These are phyloP conservation scores for Aaosphaeria arxii DNA, from an alignment of 2,329 filamentous ascomycete genomes.

Conservation along the genomic window DNA sequence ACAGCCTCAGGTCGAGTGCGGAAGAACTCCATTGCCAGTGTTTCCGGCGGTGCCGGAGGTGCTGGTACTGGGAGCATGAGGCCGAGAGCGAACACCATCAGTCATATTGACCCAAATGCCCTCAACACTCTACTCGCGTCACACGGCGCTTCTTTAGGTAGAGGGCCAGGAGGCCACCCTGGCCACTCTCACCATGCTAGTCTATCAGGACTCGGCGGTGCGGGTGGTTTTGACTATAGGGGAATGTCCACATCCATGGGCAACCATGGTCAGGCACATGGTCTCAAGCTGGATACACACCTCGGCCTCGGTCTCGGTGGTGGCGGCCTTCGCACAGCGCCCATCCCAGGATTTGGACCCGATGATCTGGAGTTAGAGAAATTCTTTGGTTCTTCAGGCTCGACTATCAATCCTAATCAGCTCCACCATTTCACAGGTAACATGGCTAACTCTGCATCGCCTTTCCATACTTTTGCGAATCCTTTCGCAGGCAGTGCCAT, in stretches of 20 bases:
- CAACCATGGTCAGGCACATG: slow-evolving; percentile 64
- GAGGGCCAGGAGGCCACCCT: slow-evolving; percentile 50
- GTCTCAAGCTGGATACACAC: slow-evolving; percentile 80
- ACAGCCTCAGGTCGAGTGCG: slow-evolving; percentile 71
- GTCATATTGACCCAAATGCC: slow-evolving; percentile 77
- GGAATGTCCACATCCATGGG: slow-evolving; percentile 69
- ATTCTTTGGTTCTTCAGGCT: slow-evolving; percentile 62
- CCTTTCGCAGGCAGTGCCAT: slow-evolving; percentile 60
- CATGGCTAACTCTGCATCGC: slow-evolving; percentile 57
- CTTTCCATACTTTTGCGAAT: slow-evolving; percentile 37
- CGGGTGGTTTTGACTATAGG: slow-evolving; percentile 62
- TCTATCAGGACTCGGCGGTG: slow-evolving; percentile 60
- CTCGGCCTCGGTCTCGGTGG: slow-evolving; percentile 65
- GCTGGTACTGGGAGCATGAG: slow-evolving; percentile 63
- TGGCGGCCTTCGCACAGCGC: slow-evolving; percentile 76
- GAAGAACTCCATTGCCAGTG: slow-evolving; percentile 80
- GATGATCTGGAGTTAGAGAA: slow-evolving; percentile 68
- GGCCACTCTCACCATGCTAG: slow-evolving; percentile 70
- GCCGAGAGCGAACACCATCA: slow-evolving; percentile 92
- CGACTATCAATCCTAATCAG: slow-evolving; percentile 63
- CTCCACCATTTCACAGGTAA: slow-evolving; percentile 87
- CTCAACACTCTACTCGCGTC: slow-evolving; percentile 67
- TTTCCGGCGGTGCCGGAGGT: slow-evolving; percentile 47
- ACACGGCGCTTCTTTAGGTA: slow-evolving; percentile 50
- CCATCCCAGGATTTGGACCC: slow-evolving; percentile 50